phyloP scores from a whole-genome alignment of 352 stramenopile genomes.

The Globisporangium yorkense region DNA sequence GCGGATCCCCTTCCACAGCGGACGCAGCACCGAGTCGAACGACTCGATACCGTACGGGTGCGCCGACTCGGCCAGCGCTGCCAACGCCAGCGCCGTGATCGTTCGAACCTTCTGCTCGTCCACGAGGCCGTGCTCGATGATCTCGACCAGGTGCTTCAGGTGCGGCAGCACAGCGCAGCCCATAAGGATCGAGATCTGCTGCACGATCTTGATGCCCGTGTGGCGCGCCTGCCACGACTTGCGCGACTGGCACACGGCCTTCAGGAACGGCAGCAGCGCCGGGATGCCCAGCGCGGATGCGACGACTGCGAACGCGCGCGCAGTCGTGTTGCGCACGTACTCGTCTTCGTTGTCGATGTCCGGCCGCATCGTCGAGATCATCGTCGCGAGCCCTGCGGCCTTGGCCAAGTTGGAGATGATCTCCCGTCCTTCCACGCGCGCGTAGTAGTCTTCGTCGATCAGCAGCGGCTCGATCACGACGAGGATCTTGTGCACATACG shows the following conservation, averaged over 20 bases:
- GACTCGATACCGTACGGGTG: constrained; percentile 99
- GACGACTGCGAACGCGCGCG: constrained; percentile 98
- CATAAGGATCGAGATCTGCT: constrained; percentile 99
- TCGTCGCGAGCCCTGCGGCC: constrained; percentile 96
- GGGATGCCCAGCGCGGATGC: constrained; percentile 97
- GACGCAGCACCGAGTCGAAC: constrained; percentile 97
- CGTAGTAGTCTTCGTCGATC: constrained; percentile 99
- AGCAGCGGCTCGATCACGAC: constrained; percentile 99
- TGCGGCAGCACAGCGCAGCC: constrained; percentile 97
- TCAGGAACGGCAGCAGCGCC: constrained; percentile 97
- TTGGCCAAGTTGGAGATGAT: constrained; percentile 99
- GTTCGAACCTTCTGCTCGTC: constrained; percentile 98
- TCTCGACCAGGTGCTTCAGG: constrained; percentile 97
- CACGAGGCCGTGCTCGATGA: constrained; percentile 96
- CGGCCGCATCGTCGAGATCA: constrained; percentile 99
- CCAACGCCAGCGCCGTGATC: constrained; percentile 98
- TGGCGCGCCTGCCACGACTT: constrained; percentile 99
- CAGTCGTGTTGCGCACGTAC: constrained; percentile 99
- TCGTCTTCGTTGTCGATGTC: constrained; percentile 99
- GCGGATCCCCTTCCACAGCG: constrained; percentile 96
- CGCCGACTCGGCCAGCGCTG: constrained; percentile 95
- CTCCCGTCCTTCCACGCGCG: constrained; percentile 96
- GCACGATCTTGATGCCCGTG: constrained; percentile 99
- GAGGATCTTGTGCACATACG: constrained; percentile 99
- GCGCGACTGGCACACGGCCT: constrained; percentile 97